Percentiles rank a stretch among this genome's conserved stretches.
phyloP scores from a whole-genome alignment of 805 yeast species.

The Teunomyces stri region DNA sequence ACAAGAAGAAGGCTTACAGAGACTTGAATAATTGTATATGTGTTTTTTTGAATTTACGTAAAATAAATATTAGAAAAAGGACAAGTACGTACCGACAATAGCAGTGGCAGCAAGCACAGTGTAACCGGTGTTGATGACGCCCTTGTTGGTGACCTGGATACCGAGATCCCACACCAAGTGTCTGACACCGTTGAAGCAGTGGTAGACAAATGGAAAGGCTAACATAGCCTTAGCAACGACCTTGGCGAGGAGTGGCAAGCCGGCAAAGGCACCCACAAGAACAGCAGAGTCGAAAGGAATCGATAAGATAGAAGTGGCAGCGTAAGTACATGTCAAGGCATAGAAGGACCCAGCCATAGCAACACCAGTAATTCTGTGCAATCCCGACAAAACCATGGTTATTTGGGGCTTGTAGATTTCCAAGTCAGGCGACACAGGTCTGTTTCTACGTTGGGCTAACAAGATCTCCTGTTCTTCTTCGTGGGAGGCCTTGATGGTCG shows the following conservation, averaged over 20 bases:
- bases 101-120: slow-evolving; percentile 68
- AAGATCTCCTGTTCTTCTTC: slow-evolving; percentile 68
- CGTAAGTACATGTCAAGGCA: slow-evolving; percentile 72
- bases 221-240: slow-evolving; percentile 63
- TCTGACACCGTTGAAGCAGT: slow-evolving; percentile 82
- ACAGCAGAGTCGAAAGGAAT: slow-evolving; percentile 59
- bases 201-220: slow-evolving; percentile 86
- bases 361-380: slow-evolving; percentile 89
- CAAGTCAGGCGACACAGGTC: slow-evolving; percentile 91
- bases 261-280: slow-evolving; percentile 53
- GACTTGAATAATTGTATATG: not conserved
- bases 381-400: slow-evolving; percentile 74
- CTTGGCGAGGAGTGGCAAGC: slow-evolving; percentile 64
- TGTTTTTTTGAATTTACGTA: not conserved
- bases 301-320: slow-evolving; percentile 54
- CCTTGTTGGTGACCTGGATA: slow-evolving; percentile 71
- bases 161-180: slow-evolving; percentile 94
- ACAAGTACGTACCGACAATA: slow-evolving; percentile 55
- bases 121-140: slow-evolving; percentile 92
- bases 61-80: slow-evolving; percentile 34
- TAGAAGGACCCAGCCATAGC: slow-evolving; percentile 77
- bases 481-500: slow-evolving; percentile 48
- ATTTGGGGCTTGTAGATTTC: slow-evolving; percentile 88
- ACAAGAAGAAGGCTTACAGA: not conserved
- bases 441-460: slow-evolving; percentile 75